Evolutionary conservation across 139 green algal species (phyloP).

Genomic region (Limnomonas spitsbergensis): DNA sequence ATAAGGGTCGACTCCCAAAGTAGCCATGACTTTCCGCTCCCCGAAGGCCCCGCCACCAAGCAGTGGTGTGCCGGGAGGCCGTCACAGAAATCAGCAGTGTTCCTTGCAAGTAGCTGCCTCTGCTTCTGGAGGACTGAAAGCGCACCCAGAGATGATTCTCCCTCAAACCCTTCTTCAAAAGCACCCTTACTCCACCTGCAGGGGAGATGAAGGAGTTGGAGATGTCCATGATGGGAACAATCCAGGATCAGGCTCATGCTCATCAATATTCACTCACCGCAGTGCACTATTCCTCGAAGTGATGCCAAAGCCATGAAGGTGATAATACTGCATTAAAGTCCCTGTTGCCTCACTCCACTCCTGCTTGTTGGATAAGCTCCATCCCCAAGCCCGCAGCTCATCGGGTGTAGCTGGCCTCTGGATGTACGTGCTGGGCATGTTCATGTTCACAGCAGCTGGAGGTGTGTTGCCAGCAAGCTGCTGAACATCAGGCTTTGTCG

Average conservation of each 20-base stretch:
- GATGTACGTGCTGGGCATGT: conserved; percentile 15
- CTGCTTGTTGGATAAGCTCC: conserved; percentile 38
- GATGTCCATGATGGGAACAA: background rate
- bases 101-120: conserved; percentile 29
- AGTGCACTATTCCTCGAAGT: conserved; percentile 48
- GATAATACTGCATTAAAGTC: conserved; percentile 47
- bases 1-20: conserved; percentile 52
- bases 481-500: background rate
- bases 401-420: conserved; percentile 3
- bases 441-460: conserved; percentile 11
- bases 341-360: conserved; percentile 35
- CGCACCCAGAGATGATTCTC: background rate
- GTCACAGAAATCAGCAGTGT: conserved; percentile 42
- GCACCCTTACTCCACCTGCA: conserved; percentile 55
- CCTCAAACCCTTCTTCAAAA: conserved; percentile 46
- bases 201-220: background rate
- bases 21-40: conserved; percentile 53
- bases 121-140: conserved; percentile 22
- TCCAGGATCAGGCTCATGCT: no score
- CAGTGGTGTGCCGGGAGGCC: conserved; percentile 41
- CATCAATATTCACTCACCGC: no score
- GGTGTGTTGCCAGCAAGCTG: background rate
- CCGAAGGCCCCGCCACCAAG: conserved; percentile 38
- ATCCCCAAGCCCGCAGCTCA: conserved; percentile 41
- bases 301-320: conserved; percentile 55